These are phyloP conservation scores for Boletus rubropictus DNA, from an alignment of 768 basidiomycete species.

Conservation along the genomic window DNA sequence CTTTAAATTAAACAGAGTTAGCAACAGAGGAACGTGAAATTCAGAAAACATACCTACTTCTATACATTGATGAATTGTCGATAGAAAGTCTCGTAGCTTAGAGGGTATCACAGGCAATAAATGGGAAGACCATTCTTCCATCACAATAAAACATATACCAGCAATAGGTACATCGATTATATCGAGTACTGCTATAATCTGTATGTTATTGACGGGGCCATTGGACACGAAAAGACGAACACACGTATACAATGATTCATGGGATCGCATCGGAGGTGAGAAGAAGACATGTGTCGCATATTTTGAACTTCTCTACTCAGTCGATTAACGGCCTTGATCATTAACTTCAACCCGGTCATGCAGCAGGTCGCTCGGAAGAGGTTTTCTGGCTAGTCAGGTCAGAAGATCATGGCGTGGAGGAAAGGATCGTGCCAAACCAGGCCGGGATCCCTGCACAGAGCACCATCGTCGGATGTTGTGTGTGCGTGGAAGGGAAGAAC, in stretches of 20 bases:
- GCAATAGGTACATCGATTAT: slow-evolving; percentile 51
- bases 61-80: slow-evolving; percentile 58
- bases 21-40: neutral
- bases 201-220: slow-evolving; percentile 5
- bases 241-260: slow-evolving; percentile 76
- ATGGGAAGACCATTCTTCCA: slow-evolving; percentile 76
- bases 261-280: slow-evolving; percentile 48
- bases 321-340: slow-evolving; percentile 65
- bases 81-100: slow-evolving; percentile 48
- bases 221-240: slow-evolving; percentile 24
- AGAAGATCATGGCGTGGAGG: slow-evolving; percentile 2
- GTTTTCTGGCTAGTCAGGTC: slow-evolving; percentile 52
- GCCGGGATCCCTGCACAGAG: slow-evolving; percentile 66
- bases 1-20: slow-evolving; percentile 31
- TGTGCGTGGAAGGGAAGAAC: slow-evolving; percentile 24
- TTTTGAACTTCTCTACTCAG: slow-evolving; percentile 58
- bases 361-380: slow-evolving; percentile 61
- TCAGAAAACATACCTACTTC: slow-evolving; percentile 41
- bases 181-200: slow-evolving; percentile 53
- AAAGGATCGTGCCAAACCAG: slow-evolving; percentile 40
- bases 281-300: slow-evolving; percentile 49
- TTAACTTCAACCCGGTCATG: slow-evolving; percentile 46
- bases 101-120: slow-evolving; percentile 48
- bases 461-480: slow-evolving; percentile 43
- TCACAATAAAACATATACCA: slow-evolving; percentile 60